These are phyloP conservation scores for Rhexocercosporidium sp. DNA, from an alignment of 2,329 filamentous ascomycete species.

Conservation along the genomic window DNA sequence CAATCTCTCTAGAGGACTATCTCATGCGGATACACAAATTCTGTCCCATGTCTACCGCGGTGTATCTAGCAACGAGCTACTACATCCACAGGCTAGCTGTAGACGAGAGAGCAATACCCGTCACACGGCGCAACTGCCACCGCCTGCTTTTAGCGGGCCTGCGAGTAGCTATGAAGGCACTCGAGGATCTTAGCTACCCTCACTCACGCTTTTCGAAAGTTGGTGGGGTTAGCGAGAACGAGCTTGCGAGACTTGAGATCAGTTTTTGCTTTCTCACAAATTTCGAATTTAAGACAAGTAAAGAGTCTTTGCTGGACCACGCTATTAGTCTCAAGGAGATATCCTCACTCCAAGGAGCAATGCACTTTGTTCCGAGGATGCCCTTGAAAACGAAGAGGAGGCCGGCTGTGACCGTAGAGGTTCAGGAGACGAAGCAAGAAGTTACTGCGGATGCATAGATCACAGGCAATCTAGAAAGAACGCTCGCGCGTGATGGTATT, in stretches of 20 bases:
- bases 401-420: constrained; percentile 21
- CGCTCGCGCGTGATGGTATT: constrained; percentile 13
- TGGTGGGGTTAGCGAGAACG: constrained; percentile 81
- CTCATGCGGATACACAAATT: constrained; percentile 85
- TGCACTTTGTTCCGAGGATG: constrained; percentile 41
- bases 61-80: constrained; percentile 86
- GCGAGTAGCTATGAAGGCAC: constrained; percentile 87
- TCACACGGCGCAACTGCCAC: constrained; percentile 85
- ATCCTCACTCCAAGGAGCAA: constrained; percentile 40
- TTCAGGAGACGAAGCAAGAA: constrained; percentile 36
- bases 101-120: constrained; percentile 76
- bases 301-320: constrained; percentile 58
- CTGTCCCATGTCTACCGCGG: constrained; percentile 91
- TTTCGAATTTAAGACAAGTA: constrained; percentile 75
- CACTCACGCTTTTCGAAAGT: constrained; percentile 85
- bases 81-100: constrained; percentile 87
- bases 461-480: constrained; percentile 8
- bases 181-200: constrained; percentile 91
- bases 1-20: constrained; percentile 84
- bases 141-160: constrained; percentile 83
- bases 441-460: constrained; percentile 37
- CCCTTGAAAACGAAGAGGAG: constrained; percentile 36
- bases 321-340: constrained; percentile 48
- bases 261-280: constrained; percentile 87
- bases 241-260: constrained; percentile 86